Evolutionary conservation across 2,329 filamentous ascomycete genomes (phyloP).

Genomic region (Aspergillus spinulosporus): DNA sequence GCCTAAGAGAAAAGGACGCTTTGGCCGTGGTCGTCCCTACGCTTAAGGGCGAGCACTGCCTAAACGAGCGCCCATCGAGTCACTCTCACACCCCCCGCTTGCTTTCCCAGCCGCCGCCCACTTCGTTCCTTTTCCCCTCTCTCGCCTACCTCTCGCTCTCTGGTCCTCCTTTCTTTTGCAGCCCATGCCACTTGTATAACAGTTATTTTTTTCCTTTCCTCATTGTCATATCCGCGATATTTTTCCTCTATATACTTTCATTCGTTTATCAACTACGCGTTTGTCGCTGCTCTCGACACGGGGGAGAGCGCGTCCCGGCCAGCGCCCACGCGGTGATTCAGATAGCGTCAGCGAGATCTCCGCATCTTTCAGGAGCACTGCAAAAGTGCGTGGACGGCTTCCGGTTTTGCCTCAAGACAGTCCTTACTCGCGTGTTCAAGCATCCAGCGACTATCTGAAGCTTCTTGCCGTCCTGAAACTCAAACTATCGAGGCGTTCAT

Average conservation of each 20-base stretch:
- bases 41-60: constrained; percentile 10
- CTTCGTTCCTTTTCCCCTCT: constrained; percentile 22
- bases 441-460: constrained; percentile 12
- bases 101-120: constrained; percentile 22
- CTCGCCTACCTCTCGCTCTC: constrained; percentile 24
- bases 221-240: constrained; percentile 16
- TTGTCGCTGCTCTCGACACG: constrained; percentile 17
- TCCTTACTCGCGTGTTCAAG: constrained; percentile 26
- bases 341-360: constrained; percentile 33
- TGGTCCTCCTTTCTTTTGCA: constrained; percentile 21
- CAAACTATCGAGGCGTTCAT: constrained; percentile 40
- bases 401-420: constrained; percentile 18
- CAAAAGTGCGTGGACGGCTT: constrained; percentile 16
- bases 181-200: constrained; percentile 30
- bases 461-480: constrained; percentile 19
- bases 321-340: constrained; percentile 25
- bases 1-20: not conserved
- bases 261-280: constrained; percentile 27
- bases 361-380: constrained; percentile 30
- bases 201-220: constrained; percentile 25
- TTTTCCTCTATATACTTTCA: constrained; percentile 19
- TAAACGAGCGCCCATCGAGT: constrained; percentile 11
- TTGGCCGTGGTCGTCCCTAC: not conserved
- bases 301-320: constrained; percentile 18
- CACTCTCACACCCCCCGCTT: constrained; percentile 18